A percentile compares a stretch with the other conserved stretches of the same genome.
Conservation (phyloP, 1,284 basidiomycete genomes). For the Cryptococcus neoformans region DNA sequence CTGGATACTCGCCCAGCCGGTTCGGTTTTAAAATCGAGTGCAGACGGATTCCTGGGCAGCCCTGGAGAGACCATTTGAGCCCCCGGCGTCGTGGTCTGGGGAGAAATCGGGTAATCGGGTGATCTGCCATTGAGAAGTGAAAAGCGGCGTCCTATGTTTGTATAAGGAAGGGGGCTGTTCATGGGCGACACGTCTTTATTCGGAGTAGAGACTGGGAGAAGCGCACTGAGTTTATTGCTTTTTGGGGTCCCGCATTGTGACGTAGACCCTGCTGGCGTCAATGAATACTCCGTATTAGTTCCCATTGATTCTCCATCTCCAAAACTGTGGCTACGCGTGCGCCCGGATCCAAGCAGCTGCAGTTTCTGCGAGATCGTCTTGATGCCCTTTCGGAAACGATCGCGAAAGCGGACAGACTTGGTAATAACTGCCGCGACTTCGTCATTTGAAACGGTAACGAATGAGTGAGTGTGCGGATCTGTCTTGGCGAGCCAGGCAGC, state of each 20-base stretch:
- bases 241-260: too few species aligned
- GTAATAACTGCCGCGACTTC: conserved; percentile 75
- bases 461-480: conserved; percentile 59
- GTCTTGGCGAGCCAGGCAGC: conserved; percentile 77
- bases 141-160: conserved; percentile 20
- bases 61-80: too few species aligned
- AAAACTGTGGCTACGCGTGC: conserved; percentile 36
- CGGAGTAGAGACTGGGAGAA: neutral
- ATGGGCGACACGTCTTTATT: conserved; percentile 15
- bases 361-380: conserved; percentile 34
- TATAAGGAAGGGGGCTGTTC: conserved; percentile 17
- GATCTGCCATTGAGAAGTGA: conserved; percentile 14
- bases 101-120: neutral
- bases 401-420: conserved; percentile 35
- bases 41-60: too few species aligned
- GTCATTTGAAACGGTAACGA: conserved; percentile 68
- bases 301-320: conserved; percentile 13
- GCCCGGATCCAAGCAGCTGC: conserved; percentile 7
- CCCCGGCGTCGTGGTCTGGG: too few species aligned
- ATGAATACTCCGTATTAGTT: too few species aligned
- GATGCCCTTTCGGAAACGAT: conserved; percentile 40
- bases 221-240: too few species aligned
- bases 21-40: too few species aligned
- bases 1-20: too few species aligned
- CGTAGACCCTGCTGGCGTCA: too few species aligned